These are phyloP conservation scores for Skeletonema tropicum DNA, from an alignment of 108 stramenopile genomes.

Conservation along the genomic window DNA sequence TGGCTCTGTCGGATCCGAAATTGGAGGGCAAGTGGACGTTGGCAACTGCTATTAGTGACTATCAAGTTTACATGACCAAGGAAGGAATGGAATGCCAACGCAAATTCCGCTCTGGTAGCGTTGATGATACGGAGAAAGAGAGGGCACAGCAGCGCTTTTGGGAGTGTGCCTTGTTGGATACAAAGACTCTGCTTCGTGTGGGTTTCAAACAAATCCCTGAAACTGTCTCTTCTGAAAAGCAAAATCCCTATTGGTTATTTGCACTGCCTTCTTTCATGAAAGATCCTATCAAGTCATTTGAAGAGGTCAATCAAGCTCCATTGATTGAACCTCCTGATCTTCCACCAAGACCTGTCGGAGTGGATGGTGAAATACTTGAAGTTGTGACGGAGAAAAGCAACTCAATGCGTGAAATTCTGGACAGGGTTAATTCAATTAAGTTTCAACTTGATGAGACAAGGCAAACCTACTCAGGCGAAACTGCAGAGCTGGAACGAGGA, in stretches of 20 bases:
- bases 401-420: neutral
- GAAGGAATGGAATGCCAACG: neutral
- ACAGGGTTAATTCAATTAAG: neutral
- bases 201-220: neutral
- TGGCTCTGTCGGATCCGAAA: neutral
- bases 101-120: neutral
- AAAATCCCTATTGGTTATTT: neutral
- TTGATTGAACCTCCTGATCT: neutral
- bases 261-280: neutral
- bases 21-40: neutral
- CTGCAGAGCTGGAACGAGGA: neutral
- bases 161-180: neutral
- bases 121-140: neutral
- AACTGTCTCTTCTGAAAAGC: conserved; percentile 1
- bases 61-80: neutral
- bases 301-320: neutral
- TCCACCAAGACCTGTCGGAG: neutral
- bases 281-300: neutral
- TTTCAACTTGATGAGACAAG: neutral
- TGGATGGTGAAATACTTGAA: neutral
- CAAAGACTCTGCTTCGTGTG: neutral
- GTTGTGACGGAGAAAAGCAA: neutral
- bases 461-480: neutral
- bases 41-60: neutral
- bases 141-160: neutral